Evolutionary conservation across 2,329 filamentous ascomycete genomes (phyloP).

Genomic region (Penicillium sp.): DNA sequence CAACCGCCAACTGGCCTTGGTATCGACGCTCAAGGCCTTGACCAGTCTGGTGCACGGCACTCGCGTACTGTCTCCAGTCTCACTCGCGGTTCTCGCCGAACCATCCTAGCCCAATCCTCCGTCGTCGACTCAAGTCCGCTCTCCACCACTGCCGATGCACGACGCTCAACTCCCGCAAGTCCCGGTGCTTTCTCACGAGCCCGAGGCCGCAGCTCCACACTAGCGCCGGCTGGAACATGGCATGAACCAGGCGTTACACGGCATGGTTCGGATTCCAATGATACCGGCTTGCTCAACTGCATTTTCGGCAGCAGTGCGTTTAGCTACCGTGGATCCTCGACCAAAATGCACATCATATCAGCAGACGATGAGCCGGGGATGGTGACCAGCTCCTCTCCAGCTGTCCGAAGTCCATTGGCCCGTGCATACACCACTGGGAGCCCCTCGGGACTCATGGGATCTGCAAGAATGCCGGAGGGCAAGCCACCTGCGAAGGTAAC

Average conservation of each 20-base stretch:
- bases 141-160: constrained; percentile 35
- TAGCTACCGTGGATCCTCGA: constrained; percentile 60
- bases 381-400: constrained; percentile 29
- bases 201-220: constrained; percentile 49
- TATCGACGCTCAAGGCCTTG: constrained; percentile 36
- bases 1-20: constrained; percentile 37
- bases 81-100: constrained; percentile 38
- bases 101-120: constrained; percentile 37
- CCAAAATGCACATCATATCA: constrained; percentile 61
- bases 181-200: constrained; percentile 45
- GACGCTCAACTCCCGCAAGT: constrained; percentile 34
- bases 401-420: constrained; percentile 37
- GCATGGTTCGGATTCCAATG: constrained; percentile 51
- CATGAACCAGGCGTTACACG: constrained; percentile 41
- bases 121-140: constrained; percentile 38
- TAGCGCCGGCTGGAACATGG: constrained; percentile 38
- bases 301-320: constrained; percentile 63
- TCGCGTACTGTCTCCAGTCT: constrained; percentile 42
- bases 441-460: constrained; percentile 30
- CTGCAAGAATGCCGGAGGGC: constrained; percentile 31
- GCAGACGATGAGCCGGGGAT: constrained; percentile 38
- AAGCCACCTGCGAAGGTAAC: constrained; percentile 52
- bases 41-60: constrained; percentile 35
- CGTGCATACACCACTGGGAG: constrained; percentile 44
- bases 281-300: constrained; percentile 57